Conservation (phyloP, 169 alveolate species). For the Perkinsus olseni region DNA sequence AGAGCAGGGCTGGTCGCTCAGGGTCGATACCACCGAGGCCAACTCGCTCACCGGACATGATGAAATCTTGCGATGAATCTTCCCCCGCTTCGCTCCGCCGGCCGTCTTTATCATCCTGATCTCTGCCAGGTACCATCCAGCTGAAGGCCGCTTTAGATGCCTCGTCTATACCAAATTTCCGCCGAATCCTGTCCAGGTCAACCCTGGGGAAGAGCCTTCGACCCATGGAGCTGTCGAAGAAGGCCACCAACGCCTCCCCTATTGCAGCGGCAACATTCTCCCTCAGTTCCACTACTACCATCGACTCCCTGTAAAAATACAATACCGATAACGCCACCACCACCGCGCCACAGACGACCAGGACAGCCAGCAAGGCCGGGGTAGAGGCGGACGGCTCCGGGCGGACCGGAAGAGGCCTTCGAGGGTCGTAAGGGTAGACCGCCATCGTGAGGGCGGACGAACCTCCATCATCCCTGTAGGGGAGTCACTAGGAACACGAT, state of each 20-base stretch:
- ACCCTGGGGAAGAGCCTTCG: background rate
- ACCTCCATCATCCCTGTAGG: too few species aligned
- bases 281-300: background rate
- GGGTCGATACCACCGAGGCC: background rate
- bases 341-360: too few species aligned
- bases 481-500: too few species aligned
- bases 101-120: background rate
- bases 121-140: background rate
- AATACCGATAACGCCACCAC: too few species aligned
- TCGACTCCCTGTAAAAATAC: background rate
- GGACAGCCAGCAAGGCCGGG: too few species aligned
- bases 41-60: background rate
- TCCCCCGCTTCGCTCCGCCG: too few species aligned
- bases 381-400: too few species aligned
- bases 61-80: too few species aligned
- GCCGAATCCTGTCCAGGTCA: background rate
- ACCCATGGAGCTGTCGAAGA: background rate
- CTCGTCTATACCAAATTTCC: background rate
- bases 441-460: too few species aligned
- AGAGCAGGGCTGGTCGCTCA: background rate
- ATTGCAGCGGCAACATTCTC: background rate
- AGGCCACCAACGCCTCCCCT: background rate
- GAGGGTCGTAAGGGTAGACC: too few species aligned
- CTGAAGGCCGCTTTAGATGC: background rate
- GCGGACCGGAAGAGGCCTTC: too few species aligned